Base-by-base conservation (phyloP, 2,329 filamentous ascomycete species). In the Fragosphaeria purpurea region DNA sequence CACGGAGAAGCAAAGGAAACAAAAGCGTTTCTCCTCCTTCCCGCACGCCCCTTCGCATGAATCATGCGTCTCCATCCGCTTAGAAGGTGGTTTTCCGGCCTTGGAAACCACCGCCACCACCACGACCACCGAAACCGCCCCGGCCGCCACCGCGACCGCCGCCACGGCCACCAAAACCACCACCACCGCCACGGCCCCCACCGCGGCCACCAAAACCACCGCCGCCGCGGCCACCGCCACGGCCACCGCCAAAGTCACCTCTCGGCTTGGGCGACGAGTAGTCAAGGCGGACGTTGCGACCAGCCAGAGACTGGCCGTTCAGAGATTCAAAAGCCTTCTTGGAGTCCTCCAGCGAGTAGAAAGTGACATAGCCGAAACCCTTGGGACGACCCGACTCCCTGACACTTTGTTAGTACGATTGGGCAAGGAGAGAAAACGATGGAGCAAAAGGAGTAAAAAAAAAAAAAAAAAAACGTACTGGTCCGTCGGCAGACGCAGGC, bases 301-400 rank as follows among this genome's bases (percentile, higher is more conserved):
- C 81, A 57, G 74, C 77, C 60, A 93, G 77, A 53, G 87, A 82
- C 57, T 71, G 65, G 47, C 78, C 77, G 55, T 81, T 74, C 53
- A 76, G 68, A 50, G 75, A 71, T 60, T 84, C 75, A 60, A 88
- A 80, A 31, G 83, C 90, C 60, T 74, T 70, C 71, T 85, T 86
- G 61, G 90, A 88, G 61, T 95, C 89, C 33, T 95, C 88, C 55
- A 93, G 67, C 13, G 85, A 86, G 60, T 73, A 72, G 75, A 91
- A 95, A 63, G 84, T 83, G 56, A 95, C 84, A 66, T 96, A 96
- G 50, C 88, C 90, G 68, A 94, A 95, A 52, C 90, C 90, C 83
- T 95, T 95, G 65, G 85, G 83, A 60, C 82, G 80, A 57, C 88
- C 89, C 55, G 82, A 82, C 55, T 95, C 88, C 66, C 82, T 83